These are phyloP conservation scores for Oryza longistaminata DNA, from an alignment of 176 grass and related monocot species.

Conservation along the genomic window DNA sequence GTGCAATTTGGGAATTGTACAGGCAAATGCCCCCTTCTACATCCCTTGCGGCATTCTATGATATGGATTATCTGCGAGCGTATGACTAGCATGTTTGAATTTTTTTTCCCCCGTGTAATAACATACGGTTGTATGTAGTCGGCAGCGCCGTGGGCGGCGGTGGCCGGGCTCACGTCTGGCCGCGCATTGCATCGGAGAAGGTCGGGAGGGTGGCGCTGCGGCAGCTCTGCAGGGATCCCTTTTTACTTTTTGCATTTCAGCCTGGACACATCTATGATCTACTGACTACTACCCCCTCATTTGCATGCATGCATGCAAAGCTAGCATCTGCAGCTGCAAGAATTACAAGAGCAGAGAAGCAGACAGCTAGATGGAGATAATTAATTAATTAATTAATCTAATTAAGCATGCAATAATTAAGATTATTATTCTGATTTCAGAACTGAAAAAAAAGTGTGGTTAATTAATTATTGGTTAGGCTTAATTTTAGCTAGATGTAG, in stretches of 20 bases:
- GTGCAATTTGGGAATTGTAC: background rate
- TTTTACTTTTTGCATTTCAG: conserved; percentile 39
- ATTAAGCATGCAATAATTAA: background rate
- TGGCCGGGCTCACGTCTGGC: too few species aligned
- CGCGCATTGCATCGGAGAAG: too few species aligned
- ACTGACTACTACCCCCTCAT: background rate
- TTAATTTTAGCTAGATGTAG: background rate
- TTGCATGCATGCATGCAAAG: background rate
- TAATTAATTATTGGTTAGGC: background rate
- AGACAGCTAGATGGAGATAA: background rate
- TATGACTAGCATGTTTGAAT: too few species aligned
- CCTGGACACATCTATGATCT: background rate
- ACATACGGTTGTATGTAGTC: too few species aligned
- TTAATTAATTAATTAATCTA: background rate
- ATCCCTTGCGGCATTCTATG: too few species aligned
- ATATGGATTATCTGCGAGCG: too few species aligned
- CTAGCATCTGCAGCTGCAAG: background rate
- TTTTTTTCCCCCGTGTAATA: too few species aligned
- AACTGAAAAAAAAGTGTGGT: background rate
- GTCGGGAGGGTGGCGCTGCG: too few species aligned
- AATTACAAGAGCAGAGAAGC: background rate
- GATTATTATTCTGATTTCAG: background rate
- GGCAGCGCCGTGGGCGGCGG: too few species aligned
- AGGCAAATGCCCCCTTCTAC: background rate
- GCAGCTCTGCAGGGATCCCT: conserved; percentile 47